These are phyloP conservation scores for Multifurca ochricompacta DNA, from an alignment of 768 basidiomycete species.

Conservation along the genomic window DNA sequence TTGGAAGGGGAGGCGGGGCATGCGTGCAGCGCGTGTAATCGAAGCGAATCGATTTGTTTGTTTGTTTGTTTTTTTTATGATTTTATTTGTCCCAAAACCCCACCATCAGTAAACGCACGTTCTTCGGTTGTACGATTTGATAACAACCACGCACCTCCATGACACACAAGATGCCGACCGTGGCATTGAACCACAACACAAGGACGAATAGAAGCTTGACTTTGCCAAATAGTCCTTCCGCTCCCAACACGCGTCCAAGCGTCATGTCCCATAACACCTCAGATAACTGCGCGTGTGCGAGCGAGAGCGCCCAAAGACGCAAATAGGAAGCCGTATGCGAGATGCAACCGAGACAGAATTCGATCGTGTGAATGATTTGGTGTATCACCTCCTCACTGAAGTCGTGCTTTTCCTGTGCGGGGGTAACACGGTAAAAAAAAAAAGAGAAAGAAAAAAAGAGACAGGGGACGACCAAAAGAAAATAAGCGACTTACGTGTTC, in stretches of 20 bases:
- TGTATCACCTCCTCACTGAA: conserved; percentile 94
- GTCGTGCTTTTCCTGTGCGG: conserved; percentile 71
- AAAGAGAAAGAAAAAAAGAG: conserved; percentile 12
- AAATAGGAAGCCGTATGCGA: conserved; percentile 94
- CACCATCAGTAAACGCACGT: conserved; percentile 10
- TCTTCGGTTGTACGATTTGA: conserved; percentile 32
- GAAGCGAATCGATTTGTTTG: no score
- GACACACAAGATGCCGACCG: conserved; percentile 73
- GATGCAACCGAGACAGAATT: conserved; percentile 98
- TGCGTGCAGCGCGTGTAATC: no score
- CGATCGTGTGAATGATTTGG: conserved; percentile 97
- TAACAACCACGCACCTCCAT: conserved; percentile 74
- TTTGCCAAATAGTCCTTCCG: conserved; percentile 53
- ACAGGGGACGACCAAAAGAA: conserved; percentile 22
- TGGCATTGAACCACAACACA: conserved; percentile 72
- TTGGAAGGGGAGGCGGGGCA: no score
- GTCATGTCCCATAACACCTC: conserved; percentile 93
- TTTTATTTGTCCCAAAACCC: no score
- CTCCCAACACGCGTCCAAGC: conserved; percentile 51
- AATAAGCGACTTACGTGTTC: conserved; percentile 75
- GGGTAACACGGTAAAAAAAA: neutral
- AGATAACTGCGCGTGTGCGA: conserved; percentile 95
- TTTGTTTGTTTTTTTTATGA: no score
- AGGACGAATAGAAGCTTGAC: conserved; percentile 39
- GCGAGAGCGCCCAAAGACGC: conserved; percentile 93